A percentile compares a stretch with the other conserved stretches of the same genome.
Evolutionary conservation across 179 eudicot genomes (phyloP).

Genomic region (Beta macrorhiza): DNA sequence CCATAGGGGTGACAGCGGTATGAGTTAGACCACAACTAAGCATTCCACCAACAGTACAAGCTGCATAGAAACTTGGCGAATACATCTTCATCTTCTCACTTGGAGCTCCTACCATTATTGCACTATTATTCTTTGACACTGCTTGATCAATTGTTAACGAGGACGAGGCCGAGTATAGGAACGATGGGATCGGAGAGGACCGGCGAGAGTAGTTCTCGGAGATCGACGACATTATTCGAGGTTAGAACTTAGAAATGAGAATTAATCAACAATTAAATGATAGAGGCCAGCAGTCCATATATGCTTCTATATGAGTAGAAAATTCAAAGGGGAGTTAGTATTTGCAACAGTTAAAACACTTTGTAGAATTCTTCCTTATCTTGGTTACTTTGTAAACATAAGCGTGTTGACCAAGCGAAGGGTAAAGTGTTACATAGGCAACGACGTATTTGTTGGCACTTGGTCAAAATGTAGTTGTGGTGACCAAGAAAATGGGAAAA

Average conservation of each 20-base stretch:
- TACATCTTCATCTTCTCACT: constrained; percentile 48
- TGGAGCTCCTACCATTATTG: constrained; percentile 31
- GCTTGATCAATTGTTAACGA: background rate
- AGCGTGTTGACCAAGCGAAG: too few relatives aligned
- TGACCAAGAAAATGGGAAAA: too few relatives aligned
- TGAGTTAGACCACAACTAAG: constrained; percentile 69
- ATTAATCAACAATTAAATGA: background rate
- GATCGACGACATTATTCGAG: constrained; percentile 17
- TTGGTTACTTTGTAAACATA: too few relatives aligned
- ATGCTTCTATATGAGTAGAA: background rate
- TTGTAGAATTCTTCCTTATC: too few relatives aligned
- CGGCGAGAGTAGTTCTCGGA: constrained; percentile 25
- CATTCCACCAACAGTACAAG: constrained; percentile 58
- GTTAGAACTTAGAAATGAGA: background rate
- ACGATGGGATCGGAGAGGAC: constrained; percentile 52
- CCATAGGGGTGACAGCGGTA: constrained; percentile 74
- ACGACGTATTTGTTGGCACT: too few relatives aligned
- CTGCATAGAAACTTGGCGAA: constrained; percentile 48
- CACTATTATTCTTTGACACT: background rate
- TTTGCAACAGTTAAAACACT: too few relatives aligned
- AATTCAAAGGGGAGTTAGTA: background rate
- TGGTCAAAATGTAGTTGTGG: too few relatives aligned
- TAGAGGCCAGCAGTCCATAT: background rate
- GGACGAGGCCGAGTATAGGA: constrained; percentile 39
- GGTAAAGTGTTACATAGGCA: too few relatives aligned